Evolutionary conservation across 305 asterid genomes (phyloP).

Genomic region (Vinca major): DNA sequence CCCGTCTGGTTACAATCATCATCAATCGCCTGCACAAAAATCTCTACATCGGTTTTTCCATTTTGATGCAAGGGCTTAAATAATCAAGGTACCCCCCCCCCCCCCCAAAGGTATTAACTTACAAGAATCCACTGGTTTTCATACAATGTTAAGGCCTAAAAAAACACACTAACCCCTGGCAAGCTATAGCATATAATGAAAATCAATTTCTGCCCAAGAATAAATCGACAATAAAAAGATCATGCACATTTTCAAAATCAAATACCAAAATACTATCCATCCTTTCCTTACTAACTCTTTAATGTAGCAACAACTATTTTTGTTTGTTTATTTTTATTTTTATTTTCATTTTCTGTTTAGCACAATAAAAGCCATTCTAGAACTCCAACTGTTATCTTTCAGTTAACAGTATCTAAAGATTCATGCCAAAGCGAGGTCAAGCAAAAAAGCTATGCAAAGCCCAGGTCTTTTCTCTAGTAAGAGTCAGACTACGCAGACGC

Average conservation of each 20-base stretch:
- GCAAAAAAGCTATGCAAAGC: too few relatives aligned
- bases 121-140: background rate
- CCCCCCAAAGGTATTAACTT: too few relatives aligned
- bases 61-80: conserved; percentile 7
- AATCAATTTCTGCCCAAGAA: background rate
- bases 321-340: background rate
- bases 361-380: too few relatives aligned
- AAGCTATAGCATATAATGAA: too few relatives aligned
- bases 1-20: conserved; percentile 90
- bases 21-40: conserved; percentile 64
- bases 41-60: conserved; percentile 20
- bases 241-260: background rate
- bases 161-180: background rate
- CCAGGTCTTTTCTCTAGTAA: too few relatives aligned
- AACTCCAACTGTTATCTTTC: too few relatives aligned
- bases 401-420: too few relatives aligned
- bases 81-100: background rate
- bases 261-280: background rate
- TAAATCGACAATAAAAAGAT: background rate
- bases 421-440: too few relatives aligned
- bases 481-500: too few relatives aligned
- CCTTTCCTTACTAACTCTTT: background rate
- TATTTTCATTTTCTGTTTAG: background rate
- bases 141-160: background rate
- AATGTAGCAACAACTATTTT: background rate